Conservation (phyloP, 2,329 filamentous ascomycete species). For the Daldinia sp. region DNA sequence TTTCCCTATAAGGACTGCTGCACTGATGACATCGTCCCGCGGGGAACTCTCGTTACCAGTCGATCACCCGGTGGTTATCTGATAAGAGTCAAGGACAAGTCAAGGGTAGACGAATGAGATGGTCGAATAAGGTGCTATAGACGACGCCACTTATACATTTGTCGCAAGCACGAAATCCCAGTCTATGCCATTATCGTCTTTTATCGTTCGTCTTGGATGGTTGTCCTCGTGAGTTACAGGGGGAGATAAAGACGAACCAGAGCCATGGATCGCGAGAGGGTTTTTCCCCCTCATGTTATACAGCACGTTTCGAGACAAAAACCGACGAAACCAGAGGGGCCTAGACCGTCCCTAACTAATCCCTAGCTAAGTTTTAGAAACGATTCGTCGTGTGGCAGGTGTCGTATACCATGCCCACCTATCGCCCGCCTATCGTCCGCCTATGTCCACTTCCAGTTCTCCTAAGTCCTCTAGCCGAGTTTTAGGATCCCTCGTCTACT, state of each 20-base stretch:
- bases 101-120: slow-evolving; percentile 44
- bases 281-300: slow-evolving; percentile 31
- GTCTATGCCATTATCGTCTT: slow-evolving; percentile 35
- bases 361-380: slow-evolving; percentile 32
- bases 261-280: slow-evolving; percentile 29
- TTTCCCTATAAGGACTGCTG: slow-evolving; percentile 33
- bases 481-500: slow-evolving; percentile 27
- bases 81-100: slow-evolving; percentile 44
- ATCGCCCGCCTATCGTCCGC: no score
- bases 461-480: slow-evolving; percentile 12
- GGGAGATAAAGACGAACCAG: slow-evolving; percentile 29
- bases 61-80: slow-evolving; percentile 43
- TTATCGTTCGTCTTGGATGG: slow-evolving; percentile 27
- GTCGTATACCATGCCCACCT: slow-evolving; percentile 26
- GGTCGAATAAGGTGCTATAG: slow-evolving; percentile 31
- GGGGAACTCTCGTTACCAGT: slow-evolving; percentile 38
- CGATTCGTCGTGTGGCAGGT: slow-evolving; percentile 31
- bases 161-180: slow-evolving; percentile 30
- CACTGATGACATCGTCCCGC: slow-evolving; percentile 38
- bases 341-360: slow-evolving; percentile 28
- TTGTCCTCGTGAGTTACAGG: slow-evolving; percentile 33
- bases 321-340: slow-evolving; percentile 30
- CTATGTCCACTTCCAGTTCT: neutral
- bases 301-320: slow-evolving; percentile 30
- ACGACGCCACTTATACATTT: slow-evolving; percentile 37